phyloP scores from a whole-genome alignment of 2,329 filamentous ascomycete species.

The Fusarium domesticum region DNA sequence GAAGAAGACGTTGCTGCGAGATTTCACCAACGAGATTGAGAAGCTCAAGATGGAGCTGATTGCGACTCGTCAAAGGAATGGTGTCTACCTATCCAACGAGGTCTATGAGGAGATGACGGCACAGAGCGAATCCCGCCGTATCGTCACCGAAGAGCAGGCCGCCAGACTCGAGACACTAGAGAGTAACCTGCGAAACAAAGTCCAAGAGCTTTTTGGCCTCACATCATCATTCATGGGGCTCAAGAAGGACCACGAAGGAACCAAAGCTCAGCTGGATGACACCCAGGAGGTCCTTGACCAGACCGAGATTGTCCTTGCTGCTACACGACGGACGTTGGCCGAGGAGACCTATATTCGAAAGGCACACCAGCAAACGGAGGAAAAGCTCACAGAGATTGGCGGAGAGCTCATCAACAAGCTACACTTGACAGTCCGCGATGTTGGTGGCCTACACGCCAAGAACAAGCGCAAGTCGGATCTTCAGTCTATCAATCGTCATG shows the following conservation, averaged over 20 bases:
- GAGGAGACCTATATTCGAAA: slow-evolving; percentile 78
- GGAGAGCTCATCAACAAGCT: slow-evolving; percentile 75
- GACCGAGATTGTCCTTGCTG: slow-evolving; percentile 77
- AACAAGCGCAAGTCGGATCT: slow-evolving; percentile 81
- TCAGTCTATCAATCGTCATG: slow-evolving; percentile 72
- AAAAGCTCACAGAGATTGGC: slow-evolving; percentile 70
- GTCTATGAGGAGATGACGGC: slow-evolving; percentile 87
- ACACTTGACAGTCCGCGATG: slow-evolving; percentile 72
- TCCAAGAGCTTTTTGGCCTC: slow-evolving; percentile 84
- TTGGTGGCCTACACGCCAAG: slow-evolving; percentile 80
- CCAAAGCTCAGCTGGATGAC: slow-evolving; percentile 67
- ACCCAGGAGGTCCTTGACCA: slow-evolving; percentile 81
- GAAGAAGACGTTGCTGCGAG: slow-evolving; percentile 86
- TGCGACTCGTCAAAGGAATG: slow-evolving; percentile 87
- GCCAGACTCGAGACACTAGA: slow-evolving; percentile 93
- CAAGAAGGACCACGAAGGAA: slow-evolving; percentile 85
- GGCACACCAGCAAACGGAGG: slow-evolving; percentile 83
- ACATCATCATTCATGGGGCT: slow-evolving; percentile 84
- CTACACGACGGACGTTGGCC: slow-evolving; percentile 71
- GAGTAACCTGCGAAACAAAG: slow-evolving; percentile 83
- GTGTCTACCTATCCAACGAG: slow-evolving; percentile 88
- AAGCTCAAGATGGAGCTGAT: slow-evolving; percentile 92
- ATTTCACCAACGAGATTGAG: slow-evolving; percentile 91
- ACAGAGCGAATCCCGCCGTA: slow-evolving; percentile 86
- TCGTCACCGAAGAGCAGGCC: slow-evolving; percentile 86